A percentile compares a stretch with the other conserved stretches of the same genome.
Conservation (phyloP, 2,329 filamentous ascomycete species). For the Pyricularia grisea region DNA sequence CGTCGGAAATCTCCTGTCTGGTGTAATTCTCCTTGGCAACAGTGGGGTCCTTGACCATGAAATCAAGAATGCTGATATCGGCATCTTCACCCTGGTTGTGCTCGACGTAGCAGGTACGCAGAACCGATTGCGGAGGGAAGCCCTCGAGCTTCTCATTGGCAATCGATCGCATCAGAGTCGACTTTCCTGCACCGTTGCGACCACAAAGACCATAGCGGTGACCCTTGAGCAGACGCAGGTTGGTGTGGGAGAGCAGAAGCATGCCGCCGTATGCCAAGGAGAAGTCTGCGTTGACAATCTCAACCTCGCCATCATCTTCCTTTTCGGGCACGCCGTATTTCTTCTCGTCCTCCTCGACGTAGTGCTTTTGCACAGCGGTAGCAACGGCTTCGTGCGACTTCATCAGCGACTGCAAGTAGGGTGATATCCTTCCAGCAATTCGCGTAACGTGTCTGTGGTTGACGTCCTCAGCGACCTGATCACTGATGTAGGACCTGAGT, state of each 20-base stretch:
- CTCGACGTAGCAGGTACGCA: conserved; percentile 96
- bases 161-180: conserved; percentile 97
- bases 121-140: conserved; percentile 84
- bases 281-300: conserved; percentile 97
- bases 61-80: conserved; percentile 90
- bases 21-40: conserved; percentile 71
- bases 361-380: conserved; percentile 66
- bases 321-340: conserved; percentile 78
- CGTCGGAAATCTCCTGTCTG: conserved; percentile 59
- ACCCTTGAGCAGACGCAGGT: conserved; percentile 86
- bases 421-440: conserved; percentile 57
- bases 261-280: conserved; percentile 96
- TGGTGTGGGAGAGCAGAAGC: conserved; percentile 92
- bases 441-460: conserved; percentile 73
- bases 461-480: conserved; percentile 80
- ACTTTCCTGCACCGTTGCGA: conserved; percentile 95
- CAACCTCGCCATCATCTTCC: conserved; percentile 83
- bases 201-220: conserved; percentile 96
- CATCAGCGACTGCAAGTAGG: conserved; percentile 68
- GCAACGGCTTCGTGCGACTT: conserved; percentile 55
- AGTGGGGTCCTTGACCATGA: conserved; percentile 80
- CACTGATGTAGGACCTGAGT: conserved; percentile 64
- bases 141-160: conserved; percentile 93
- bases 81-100: conserved; percentile 99
- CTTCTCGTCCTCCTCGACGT: conserved; percentile 74